These are phyloP conservation scores for Vanilla planifolia DNA, from an alignment of 106 monocot species.

Conservation along the genomic window DNA sequence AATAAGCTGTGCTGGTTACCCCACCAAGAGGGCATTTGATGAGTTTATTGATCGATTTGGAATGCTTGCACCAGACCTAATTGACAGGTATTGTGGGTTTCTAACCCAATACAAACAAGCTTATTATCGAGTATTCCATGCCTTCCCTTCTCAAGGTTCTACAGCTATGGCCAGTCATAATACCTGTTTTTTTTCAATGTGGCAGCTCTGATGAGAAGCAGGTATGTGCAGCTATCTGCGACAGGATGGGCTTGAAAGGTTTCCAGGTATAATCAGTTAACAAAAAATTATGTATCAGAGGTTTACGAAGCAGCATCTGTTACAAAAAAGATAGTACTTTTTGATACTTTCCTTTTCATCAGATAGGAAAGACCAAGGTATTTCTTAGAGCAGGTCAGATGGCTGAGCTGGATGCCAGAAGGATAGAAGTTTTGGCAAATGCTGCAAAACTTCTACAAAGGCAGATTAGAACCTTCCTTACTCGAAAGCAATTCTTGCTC, in stretches of 20 bases:
- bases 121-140: too few relatives aligned
- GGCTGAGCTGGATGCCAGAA: constrained; percentile 96
- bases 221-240: constrained; percentile 76
- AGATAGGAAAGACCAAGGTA: constrained; percentile 98
- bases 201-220: constrained; percentile 90
- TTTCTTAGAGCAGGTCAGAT: constrained; percentile 99
- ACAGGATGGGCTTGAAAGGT: constrained; percentile 86
- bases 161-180: neutral
- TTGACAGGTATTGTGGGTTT: constrained; percentile 58
- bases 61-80: constrained; percentile 82
- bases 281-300: neutral
- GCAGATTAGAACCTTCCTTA: constrained; percentile 75
- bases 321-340: neutral
- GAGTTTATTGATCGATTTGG: constrained; percentile 98
- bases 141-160: too few relatives aligned
- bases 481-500: constrained; percentile 67
- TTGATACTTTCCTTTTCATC: constrained; percentile 8
- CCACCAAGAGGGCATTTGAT: constrained; percentile 93
- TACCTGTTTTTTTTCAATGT: constrained; percentile 10
- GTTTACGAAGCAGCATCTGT: neutral
- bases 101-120: too few relatives aligned
- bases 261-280: constrained; percentile 54
- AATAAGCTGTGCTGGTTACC: constrained; percentile 99
- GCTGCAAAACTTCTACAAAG: constrained; percentile 78
- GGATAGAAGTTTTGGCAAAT: constrained; percentile 85